Conservation (phyloP, 495 filamentous ascomycete species). For the Zalerion maritima region DNA sequence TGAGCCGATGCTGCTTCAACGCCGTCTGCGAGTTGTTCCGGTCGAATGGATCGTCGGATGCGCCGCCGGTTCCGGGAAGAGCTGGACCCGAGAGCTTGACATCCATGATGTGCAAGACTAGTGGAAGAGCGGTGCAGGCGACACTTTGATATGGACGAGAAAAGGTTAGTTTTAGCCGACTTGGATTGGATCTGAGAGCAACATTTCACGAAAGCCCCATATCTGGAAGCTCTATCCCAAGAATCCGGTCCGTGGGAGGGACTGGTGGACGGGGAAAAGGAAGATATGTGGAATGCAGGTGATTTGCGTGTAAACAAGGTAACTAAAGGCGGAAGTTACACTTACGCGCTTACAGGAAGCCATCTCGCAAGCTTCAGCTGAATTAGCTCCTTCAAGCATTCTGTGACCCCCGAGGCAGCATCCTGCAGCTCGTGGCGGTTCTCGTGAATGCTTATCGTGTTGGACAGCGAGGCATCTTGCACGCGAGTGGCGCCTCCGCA, state of each 20-base stretch:
- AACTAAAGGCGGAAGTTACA: too few species aligned
- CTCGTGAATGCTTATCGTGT: conserved; percentile 19
- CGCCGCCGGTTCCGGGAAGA: too few species aligned
- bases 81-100: conserved; percentile 17
- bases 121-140: conserved; percentile 17
- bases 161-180: background rate
- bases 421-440: conserved; percentile 20
- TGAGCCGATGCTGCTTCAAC: conserved; percentile 20
- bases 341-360: conserved; percentile 19
- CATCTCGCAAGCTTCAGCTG: conserved; percentile 17
- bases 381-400: conserved; percentile 19
- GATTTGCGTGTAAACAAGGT: too few species aligned
- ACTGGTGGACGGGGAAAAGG: too few species aligned
- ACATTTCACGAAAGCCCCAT: too few species aligned
- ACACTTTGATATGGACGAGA: conserved; percentile 13
- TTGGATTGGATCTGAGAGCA: too few species aligned
- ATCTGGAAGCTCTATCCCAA: too few species aligned
- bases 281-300: too few species aligned
- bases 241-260: too few species aligned
- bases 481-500: too few species aligned
- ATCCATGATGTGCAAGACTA: conserved; percentile 20
- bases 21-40: conserved; percentile 12
- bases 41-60: too few species aligned
- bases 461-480: too few species aligned
- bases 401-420: conserved; percentile 18